Conservation (phyloP, 176 grass and related monocot genomes). For the Lolium perenne region DNA sequence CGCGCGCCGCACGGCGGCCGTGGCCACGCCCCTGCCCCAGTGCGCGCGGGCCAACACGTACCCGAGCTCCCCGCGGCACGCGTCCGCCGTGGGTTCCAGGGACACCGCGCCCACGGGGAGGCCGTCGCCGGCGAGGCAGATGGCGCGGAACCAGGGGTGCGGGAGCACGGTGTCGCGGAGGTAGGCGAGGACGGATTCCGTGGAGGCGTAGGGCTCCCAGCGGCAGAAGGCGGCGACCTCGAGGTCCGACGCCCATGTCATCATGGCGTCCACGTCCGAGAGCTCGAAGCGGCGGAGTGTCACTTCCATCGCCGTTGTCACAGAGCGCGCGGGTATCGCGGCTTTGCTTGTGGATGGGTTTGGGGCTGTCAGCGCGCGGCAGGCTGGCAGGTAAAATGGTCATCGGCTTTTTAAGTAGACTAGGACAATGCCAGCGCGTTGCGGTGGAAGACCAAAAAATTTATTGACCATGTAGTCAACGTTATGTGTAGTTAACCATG, state of each 20-base stretch:
- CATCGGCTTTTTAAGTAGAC: too few species aligned
- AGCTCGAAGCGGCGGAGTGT: constrained; percentile 58
- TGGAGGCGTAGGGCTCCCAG: constrained; percentile 56
- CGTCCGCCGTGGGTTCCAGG: constrained; percentile 41
- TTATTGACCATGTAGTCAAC: too few species aligned
- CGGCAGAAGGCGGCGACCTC: constrained; percentile 61
- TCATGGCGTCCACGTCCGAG: constrained; percentile 62
- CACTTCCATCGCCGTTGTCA: too few species aligned
- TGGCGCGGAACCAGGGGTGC: constrained; percentile 64
- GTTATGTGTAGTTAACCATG: too few species aligned
- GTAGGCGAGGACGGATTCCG: constrained; percentile 52
- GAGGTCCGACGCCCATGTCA: constrained; percentile 70
- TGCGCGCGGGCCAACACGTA: constrained; percentile 67
- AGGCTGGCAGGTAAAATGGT: too few species aligned
- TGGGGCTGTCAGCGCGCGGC: too few species aligned
- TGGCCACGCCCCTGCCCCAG: constrained; percentile 75
- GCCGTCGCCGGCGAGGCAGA: constrained; percentile 47
- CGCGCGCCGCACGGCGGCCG: constrained; percentile 54
- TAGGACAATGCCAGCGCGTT: too few species aligned
- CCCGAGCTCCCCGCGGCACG: constrained; percentile 64
- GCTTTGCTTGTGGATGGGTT: too few species aligned
- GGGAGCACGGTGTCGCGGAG: constrained; percentile 51
- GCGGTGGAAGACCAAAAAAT: too few species aligned
- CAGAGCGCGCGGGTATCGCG: too few species aligned
- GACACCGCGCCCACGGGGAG: constrained; percentile 65